Base-by-base conservation (phyloP, 108 stramenopile genomes). In the Cyclostephanos tholiformis region DNA sequence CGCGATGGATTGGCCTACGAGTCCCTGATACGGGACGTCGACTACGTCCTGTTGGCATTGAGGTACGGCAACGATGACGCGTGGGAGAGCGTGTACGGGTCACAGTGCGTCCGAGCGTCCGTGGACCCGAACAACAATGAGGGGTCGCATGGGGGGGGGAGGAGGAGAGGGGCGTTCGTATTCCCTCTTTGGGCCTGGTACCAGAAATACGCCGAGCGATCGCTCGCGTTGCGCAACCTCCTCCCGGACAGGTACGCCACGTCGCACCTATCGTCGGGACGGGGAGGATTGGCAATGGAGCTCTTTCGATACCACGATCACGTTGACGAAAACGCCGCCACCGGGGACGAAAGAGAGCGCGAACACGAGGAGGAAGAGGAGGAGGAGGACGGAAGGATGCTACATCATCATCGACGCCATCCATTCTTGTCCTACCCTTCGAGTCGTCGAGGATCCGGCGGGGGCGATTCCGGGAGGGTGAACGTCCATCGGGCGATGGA, bases 71-170 rank as follows among this genome's bases (percentile, higher is more conserved):
- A 90, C 71, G 63, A 76, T 57, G 63, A 76, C 70, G 82, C 89
- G 27, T 92, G 89, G 89, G 83, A 89, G 39, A 70, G 82, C 57
- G 80, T 89, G 6, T 88, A 92, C 60, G 75, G 79, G 32, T 57
- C 57, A 22, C 89, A 85, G 48, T 89, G 80, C 53, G 60, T 86
- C 14, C 57, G 50, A 41, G 90, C 90, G 0, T 71, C 48, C 44
- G 66, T 70, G 19, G 76, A 77, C 58, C 76, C 76, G 16, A 53
- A 69, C 69, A 29, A 17, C 13, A 16, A 14, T 19, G 14, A 8
- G 19, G 9, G 0, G 20, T 27, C 1, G 13, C 2, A 0, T 0
- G 0, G 10, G 26, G 53, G 25, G 20, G 38, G 19, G 0, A 26
- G 16, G 7, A 20, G 23, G 46, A 66, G 44, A 32, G 53, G 6